phyloP scores from a whole-genome alignment of 2,329 filamentous ascomycete species.

The Chlorencoelia australis region DNA sequence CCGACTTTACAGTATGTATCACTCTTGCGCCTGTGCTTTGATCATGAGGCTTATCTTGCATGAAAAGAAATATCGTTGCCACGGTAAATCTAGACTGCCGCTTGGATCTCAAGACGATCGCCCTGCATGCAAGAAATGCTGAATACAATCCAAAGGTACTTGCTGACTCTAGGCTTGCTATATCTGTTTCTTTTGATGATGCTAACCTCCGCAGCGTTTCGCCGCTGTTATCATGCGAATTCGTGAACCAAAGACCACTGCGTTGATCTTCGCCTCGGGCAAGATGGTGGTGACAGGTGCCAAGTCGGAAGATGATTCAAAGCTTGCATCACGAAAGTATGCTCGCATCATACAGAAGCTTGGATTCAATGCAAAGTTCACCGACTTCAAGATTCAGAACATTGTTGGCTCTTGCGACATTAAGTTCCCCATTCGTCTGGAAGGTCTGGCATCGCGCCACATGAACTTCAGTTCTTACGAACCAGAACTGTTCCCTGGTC shows the following conservation, averaged over 20 bases:
- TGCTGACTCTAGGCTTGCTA: constrained; percentile 35
- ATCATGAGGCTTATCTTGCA: constrained; percentile 42
- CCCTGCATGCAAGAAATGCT: constrained; percentile 92
- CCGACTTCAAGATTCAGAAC: constrained; percentile 99
- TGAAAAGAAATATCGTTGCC: constrained; percentile 89
- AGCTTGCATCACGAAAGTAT: constrained; percentile 94
- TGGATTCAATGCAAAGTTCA: constrained; percentile 98
- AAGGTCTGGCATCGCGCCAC: constrained; percentile 91
- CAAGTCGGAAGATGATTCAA: constrained; percentile 95
- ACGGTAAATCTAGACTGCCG: constrained; percentile 98
- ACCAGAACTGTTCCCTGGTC: constrained; percentile 94
- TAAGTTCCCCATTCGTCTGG: constrained; percentile 96
- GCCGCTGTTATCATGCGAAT: constrained; percentile 99
- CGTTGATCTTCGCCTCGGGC: constrained; percentile 92
- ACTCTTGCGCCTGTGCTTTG: constrained; percentile 28
- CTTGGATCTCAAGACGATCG: constrained; percentile 96
- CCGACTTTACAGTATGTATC: constrained; percentile 94
- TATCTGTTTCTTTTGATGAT: constrained; percentile 30
- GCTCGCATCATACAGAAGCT: constrained; percentile 99
- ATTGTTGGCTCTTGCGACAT: constrained; percentile 98
- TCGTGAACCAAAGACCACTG: constrained; percentile 96
- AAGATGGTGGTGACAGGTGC: constrained; percentile 99
- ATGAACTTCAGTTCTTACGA: constrained; percentile 99
- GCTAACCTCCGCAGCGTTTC: constrained; percentile 63
- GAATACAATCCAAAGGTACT: constrained; percentile 97